Percentiles rank a stretch among this genome's conserved stretches.
phyloP scores from a whole-genome alignment of 148 eudicot genomes.

The Vaccinium darrowii region DNA sequence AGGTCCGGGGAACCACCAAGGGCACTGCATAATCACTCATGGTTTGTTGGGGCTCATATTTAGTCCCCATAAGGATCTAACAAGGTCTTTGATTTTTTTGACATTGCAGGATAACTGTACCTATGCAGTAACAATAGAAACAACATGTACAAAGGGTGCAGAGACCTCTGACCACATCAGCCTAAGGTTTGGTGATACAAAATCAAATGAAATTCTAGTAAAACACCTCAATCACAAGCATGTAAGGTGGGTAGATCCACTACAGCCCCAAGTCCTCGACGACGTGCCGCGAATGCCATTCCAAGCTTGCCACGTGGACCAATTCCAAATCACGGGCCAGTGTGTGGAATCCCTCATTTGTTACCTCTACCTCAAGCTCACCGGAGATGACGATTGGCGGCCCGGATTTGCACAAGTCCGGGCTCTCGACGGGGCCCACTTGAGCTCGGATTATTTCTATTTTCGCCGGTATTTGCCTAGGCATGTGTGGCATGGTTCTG shows the following conservation, averaged over 20 bases:
- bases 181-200: conserved; percentile 55
- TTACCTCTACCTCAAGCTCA: conserved; percentile 48
- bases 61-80: neutral
- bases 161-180: conserved; percentile 46
- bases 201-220: conserved; percentile 44
- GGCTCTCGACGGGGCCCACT: conserved; percentile 30
- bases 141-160: conserved; percentile 54
- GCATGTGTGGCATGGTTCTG: conserved; percentile 56
- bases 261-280: conserved; percentile 45
- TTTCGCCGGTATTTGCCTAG: conserved; percentile 49
- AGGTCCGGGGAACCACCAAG: too few relatives aligned
- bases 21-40: neutral
- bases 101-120: conserved; percentile 46
- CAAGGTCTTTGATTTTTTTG: neutral
- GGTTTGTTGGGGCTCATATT: neutral
- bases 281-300: conserved; percentile 58
- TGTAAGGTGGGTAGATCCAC: conserved; percentile 46
- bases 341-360: conserved; percentile 54
- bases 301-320: conserved; percentile 58
- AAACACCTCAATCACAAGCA: conserved; percentile 45
- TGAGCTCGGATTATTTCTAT: conserved; percentile 48
- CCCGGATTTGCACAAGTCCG: conserved; percentile 58
- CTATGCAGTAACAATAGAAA: conserved; percentile 51
- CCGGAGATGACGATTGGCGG: conserved; percentile 58
- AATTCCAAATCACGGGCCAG: conserved; percentile 40